Base-by-base conservation (phyloP, 1,284 basidiomycete genomes). In the Microbotryum silenes-acaulis region DNA sequence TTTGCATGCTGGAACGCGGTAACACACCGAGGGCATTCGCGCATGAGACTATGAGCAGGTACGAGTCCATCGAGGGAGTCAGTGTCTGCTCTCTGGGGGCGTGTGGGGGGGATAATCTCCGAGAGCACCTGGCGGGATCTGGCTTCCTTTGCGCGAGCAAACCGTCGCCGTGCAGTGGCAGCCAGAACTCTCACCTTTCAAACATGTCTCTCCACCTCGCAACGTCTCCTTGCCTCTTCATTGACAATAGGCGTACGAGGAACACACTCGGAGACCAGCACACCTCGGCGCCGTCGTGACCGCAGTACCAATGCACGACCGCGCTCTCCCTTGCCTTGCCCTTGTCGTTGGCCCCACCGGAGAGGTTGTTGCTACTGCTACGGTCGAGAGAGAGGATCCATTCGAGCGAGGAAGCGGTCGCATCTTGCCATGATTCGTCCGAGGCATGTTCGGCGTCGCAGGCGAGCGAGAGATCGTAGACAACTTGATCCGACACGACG, bases 241-340 rank as follows among this genome's bases (percentile, higher is more conserved):
- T 64, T 21, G 59, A 60, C 45, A 68, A 37, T 12, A 68, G 59
- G 2, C 67, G 33, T 4, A 62, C 56, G 44, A 63, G 57, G 16
- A 66, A 64, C 20, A 59, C 59, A 4, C 60, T 59, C 7, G 64
- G 52, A n/a, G 63, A 59, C 64, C 64, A 66, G 56, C 64, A 66
- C n/a, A n/a, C 59, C 21, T 51, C 47, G 1, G 64, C 62, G 4
- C 67, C 67, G 2, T 33, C 56, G n/a, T 55, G 51, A 14, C 67
- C 67, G 42, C 67, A 68, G 57, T 55, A 68, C 64, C 65, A 68
- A 49, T 68, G 67, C 14, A 68, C 67, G 20, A 64, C 23, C 7
- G 9, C 57, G 5, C 23, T 37, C 25, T 61, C 58, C 16, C 18
- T 57, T 49, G 47, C 54, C 52, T 54, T 56, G 7, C 23, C 60